Base-by-base conservation (phyloP, 2,329 filamentous ascomycete genomes). In the Tothia fuscella region DNA sequence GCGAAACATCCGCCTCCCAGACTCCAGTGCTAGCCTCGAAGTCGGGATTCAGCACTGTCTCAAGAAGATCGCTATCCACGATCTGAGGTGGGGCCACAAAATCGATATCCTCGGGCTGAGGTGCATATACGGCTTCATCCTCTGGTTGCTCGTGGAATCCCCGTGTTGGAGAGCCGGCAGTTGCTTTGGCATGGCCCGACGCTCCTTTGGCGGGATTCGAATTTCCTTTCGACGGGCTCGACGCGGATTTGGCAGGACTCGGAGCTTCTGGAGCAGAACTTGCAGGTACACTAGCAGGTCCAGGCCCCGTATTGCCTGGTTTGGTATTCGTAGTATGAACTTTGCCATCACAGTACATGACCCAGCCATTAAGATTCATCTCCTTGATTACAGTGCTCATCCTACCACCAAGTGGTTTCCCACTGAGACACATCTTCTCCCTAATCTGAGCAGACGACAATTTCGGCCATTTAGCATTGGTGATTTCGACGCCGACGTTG, bases 311-410 rank as follows among this genome's bases (percentile, higher is more conserved):
- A n/a, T n/a, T n/a, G n/a, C n/a, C n/a, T n/a, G n/a, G n/a, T n/a
- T n/a, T n/a, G n/a, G n/a, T n/a, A n/a, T n/a, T n/a, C n/a, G 32
- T 35, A 12, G 32, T 35, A 10, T 9, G 10, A 10, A 20, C 16
- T 10, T 12, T 35, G 9, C 48, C 42, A 48, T 59, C 51, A 40
- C 77, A 80, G 46, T 68, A 73, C 55, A 75, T 58, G 3, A 76
- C 70, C 75, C 76, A 81, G 1, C 71, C 71, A 48, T 79, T 71
- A 36, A 82, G 58, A 36, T 72, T 57, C 69, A 78, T 74, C 50
- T 72, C 74, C 64, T 82, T 82, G 46, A 82, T 64, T 20, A 81
- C 65, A 5, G 72, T 81, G 45, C 75, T 80, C 51, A 82, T 81
- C 1, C 62, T 6, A 9, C 24, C 20, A 12, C 37, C 37, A 12